Evolutionary conservation across 2,329 filamentous ascomycete genomes (phyloP), one percentile per base, ranked within the genome.

Genomic region (Botrytis byssoidea): DNA sequence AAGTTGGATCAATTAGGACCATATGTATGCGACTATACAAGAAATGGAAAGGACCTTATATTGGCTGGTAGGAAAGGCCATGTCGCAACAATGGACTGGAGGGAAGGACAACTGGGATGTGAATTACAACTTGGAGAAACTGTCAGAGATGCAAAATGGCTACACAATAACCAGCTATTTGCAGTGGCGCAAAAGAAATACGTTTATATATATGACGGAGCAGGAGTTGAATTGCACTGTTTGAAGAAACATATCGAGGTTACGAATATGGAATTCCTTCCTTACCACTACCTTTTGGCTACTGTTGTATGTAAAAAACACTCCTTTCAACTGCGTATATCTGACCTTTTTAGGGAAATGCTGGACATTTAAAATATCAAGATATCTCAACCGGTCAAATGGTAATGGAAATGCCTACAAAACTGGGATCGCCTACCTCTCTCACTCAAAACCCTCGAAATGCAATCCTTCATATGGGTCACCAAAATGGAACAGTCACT

Each of bases 141-240:
- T 0, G 88, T 98, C 20, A 88, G 95, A 70, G 95, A 98, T 83
- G 92, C 92, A 40, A 92, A 91, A 81, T 99, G 94, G 93, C 86
- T 98, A 79, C 94, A 98, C 84, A 97, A 97, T 82, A 95, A 96
- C 82, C 94, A 97, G 78, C 92, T 90, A 83, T 98, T 98, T 83
- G 95, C 95, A 0, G 94, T 97, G 20, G 94, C 96, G 63, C 95
- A 99, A 84, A 98, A 97, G 86, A 96, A 95, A 83, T 92, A 96
- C 78, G 93, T 96, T 76, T 99, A 97, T 84, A 98, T 99, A 77
- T 99, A 99, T 85, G 96, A 98, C 80, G 87, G 90, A 73, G 89
- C 93, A 73, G 96, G 96, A 70, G 93, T 98, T 32, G 96, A 99
- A 84, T 85, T 99, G 72, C 96, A 99, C 82, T 95, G 93, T 81